Conservation (phyloP, 208 protist species). For the Trypanosoma boissoni region DNA sequence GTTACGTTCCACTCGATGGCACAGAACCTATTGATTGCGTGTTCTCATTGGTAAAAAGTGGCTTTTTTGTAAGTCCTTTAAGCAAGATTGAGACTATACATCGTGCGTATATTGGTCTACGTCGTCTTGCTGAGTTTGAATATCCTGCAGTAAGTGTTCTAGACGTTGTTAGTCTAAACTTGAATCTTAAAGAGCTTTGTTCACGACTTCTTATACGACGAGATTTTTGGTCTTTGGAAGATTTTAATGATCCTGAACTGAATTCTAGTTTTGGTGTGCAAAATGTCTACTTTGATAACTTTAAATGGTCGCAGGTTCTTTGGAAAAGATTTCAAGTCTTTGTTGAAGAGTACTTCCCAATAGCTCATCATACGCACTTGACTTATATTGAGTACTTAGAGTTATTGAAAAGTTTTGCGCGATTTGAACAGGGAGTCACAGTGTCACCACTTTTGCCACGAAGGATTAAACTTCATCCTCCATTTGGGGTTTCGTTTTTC, state of each 20-base stretch:
- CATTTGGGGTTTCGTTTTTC: constrained; percentile 52
- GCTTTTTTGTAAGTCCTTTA: constrained; percentile 76
- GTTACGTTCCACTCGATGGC: constrained; percentile 79
- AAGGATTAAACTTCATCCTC: constrained; percentile 54
- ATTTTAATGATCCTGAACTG: constrained; percentile 87
- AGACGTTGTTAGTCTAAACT: constrained; percentile 46
- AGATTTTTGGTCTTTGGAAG: constrained; percentile 85
- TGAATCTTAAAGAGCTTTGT: constrained; percentile 55
- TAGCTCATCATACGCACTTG: constrained; percentile 79
- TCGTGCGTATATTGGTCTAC: constrained; percentile 47
- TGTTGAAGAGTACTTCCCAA: constrained; percentile 83
- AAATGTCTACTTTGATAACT: constrained; percentile 91
- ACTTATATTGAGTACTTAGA: constrained; percentile 74
- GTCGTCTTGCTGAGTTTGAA: constrained; percentile 52
- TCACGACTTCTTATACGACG: constrained; percentile 68
- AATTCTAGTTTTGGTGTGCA: constrained; percentile 88
- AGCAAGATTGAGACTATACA: constrained; percentile 77
- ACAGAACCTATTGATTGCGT: constrained; percentile 74
- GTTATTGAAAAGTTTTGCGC: constrained; percentile 73
- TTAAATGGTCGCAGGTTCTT: constrained; percentile 87
- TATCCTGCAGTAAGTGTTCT: constrained; percentile 48
- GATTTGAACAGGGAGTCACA: constrained; percentile 67
- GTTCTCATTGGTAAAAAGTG: constrained; percentile 68
- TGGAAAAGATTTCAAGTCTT: constrained; percentile 84
- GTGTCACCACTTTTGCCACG: constrained; percentile 49